These are phyloP conservation scores for Stenocarpella maydis DNA, from an alignment of 2,329 filamentous ascomycete genomes.

Conservation along the genomic window DNA sequence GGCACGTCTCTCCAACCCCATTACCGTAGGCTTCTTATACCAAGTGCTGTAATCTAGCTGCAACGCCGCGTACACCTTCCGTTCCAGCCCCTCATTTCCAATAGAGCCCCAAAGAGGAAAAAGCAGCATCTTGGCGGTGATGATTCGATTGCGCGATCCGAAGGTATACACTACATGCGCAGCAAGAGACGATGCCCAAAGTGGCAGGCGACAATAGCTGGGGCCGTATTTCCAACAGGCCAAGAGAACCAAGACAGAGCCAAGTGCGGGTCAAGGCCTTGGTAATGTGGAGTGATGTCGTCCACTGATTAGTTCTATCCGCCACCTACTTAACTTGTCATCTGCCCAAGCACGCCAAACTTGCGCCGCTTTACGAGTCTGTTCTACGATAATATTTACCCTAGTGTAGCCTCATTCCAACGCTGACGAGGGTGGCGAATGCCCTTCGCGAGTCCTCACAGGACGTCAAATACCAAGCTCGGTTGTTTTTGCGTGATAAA, in stretches of 20 bases:
- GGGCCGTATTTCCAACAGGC: conserved; percentile 11
- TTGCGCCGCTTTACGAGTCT: not conserved
- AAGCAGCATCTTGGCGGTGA: conserved; percentile 3
- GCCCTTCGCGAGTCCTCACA: not conserved
- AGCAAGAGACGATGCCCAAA: conserved; percentile 9
- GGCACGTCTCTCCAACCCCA: not conserved
- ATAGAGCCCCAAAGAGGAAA: not conserved
- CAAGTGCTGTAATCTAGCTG: not conserved
- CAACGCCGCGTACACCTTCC: not conserved
- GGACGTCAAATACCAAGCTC: not conserved
- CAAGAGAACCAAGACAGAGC: conserved; percentile 22
- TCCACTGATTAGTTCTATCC: conserved; percentile 8
- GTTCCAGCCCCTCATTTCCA: conserved; percentile 14
- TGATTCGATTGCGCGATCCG: conserved; percentile 19
- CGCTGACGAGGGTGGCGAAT: not conserved
- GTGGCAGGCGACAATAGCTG: conserved; percentile 3
- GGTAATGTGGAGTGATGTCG: conserved; percentile 21
- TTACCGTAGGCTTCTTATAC: not conserved
- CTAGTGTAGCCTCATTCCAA: not conserved
- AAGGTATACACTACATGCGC: too few species aligned
- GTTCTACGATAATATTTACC: not conserved
- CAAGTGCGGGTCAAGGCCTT: conserved; percentile 24
- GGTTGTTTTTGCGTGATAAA: too few species aligned
- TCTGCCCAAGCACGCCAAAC: not conserved
- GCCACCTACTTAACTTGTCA: not conserved